phyloP scores from a whole-genome alignment of 345 rosid genomes.

The Sonneratia alba region DNA sequence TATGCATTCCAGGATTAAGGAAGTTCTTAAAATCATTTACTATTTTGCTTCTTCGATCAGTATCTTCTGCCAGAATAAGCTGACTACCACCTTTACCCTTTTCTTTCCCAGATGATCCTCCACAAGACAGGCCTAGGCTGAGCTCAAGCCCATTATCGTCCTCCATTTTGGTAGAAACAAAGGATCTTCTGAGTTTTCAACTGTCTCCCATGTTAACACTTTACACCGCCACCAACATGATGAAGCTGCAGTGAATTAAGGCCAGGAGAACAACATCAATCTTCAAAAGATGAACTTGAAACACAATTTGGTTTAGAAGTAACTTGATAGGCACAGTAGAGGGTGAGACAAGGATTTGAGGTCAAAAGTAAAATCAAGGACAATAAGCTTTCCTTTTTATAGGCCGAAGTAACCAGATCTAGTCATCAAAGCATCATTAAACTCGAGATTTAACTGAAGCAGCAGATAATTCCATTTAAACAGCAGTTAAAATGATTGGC shows the following conservation, averaged over 20 bases:
- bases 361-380: no score
- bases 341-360: no score
- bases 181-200: neutral
- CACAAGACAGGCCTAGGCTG: slow-evolving; percentile 87
- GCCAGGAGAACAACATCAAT: slow-evolving; percentile 1
- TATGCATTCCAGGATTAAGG: slow-evolving; percentile 45
- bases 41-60: slow-evolving; percentile 54
- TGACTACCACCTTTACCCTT: slow-evolving; percentile 56
- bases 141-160: slow-evolving; percentile 82
- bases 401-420: no score
- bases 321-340: no score
- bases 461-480: no score
- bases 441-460: no score
- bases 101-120: slow-evolving; percentile 63
- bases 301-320: no score
- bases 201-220: neutral
- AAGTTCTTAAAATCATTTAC: slow-evolving; percentile 69
- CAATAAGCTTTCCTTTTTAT: no score
- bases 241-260: neutral
- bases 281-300: neutral
- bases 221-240: neutral
- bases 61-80: slow-evolving; percentile 48
- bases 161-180: slow-evolving; percentile 30
- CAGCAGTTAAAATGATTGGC: no score
- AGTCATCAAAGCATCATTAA: no score